Base-by-base conservation (phyloP, 139 green algal genomes). In the Trebouxia sp. region DNA sequence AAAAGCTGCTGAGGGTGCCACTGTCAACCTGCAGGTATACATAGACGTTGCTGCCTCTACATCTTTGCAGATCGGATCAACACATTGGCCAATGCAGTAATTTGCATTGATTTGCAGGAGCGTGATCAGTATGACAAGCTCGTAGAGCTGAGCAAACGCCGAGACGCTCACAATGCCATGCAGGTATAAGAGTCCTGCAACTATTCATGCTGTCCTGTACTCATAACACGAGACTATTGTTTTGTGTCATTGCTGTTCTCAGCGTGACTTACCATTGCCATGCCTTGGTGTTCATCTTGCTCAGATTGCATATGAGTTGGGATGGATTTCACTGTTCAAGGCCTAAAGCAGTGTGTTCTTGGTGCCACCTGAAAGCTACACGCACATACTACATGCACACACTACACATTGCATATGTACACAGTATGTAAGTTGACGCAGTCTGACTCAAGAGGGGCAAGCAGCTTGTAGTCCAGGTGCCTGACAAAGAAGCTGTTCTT, bases 121-220 rank as follows among this genome's bases (percentile, higher is more conserved):
- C 62, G 62, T 32, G 62, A 72, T 35, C 62, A 72, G 10, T 72
- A 72, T 43, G 62, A 37, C 11, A 72, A 26, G 37, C 11, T 72
- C 14, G 62, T 72, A 28, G 62, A 72, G 32, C 7, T 72, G 32
- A 72, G 15, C 20, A 72, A 41, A 45, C 9, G 2, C 17, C 62
- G 35, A 1, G 62, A 45, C 28, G 62, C 62, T 30, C 62, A 72
- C 32, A 28, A 45, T 45, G 62, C 62, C 15, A 12, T 45, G 37
- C 62, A 72, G 62, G 62, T 72, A 37, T 72, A 35, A 28, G 14
- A 30, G n/a, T n/a, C n/a, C n/a, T n/a, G n/a, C n/a, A n/a, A n/a
- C n/a, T n/a, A n/a, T n/a, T n/a, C n/a, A n/a, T n/a, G n/a, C n/a
- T n/a, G n/a, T n/a, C n/a, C n/a, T n/a, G n/a, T n/a, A n/a, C n/a